Conservation (phyloP, 352 stramenopile species). For the Pythium rhizo-oryzae region DNA sequence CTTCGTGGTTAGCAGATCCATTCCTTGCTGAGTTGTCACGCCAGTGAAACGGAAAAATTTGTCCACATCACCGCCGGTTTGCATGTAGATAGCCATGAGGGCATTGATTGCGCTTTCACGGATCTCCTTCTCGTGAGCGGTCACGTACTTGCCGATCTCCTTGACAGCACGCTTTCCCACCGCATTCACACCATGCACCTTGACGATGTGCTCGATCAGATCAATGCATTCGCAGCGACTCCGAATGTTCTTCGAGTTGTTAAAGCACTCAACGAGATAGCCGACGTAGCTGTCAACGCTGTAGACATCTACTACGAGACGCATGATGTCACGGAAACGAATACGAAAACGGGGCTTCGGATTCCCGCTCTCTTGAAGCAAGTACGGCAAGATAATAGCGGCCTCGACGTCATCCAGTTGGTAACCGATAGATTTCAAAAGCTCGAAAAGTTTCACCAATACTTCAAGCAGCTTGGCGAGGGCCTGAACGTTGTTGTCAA, state of each 20-base stretch:
- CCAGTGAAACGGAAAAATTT: slow-evolving; percentile 79
- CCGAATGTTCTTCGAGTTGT: slow-evolving; percentile 85
- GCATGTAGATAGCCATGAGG: slow-evolving; percentile 70
- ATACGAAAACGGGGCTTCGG: slow-evolving; percentile 83
- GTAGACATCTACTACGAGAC: slow-evolving; percentile 79
- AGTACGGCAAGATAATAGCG: slow-evolving; percentile 76
- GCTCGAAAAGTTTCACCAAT: slow-evolving; percentile 79
- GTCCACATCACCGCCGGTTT: slow-evolving; percentile 69
- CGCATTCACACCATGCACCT: slow-evolving; percentile 55
- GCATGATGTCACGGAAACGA: slow-evolving; percentile 86
- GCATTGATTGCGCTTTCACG: slow-evolving; percentile 77
- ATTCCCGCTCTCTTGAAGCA: slow-evolving; percentile 85
- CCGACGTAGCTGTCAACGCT: slow-evolving; percentile 71
- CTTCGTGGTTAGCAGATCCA: slow-evolving; percentile 73
- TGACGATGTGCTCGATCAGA: slow-evolving; percentile 77
- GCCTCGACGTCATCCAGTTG: slow-evolving; percentile 84
- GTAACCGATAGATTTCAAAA: slow-evolving; percentile 68
- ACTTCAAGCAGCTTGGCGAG: slow-evolving; percentile 84
- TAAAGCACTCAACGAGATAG: slow-evolving; percentile 85
- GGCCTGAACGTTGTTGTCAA: slow-evolving; percentile 89
- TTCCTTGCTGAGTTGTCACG: slow-evolving; percentile 78
- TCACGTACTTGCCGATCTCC: slow-evolving; percentile 80
- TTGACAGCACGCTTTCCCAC: slow-evolving; percentile 78
- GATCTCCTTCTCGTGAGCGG: slow-evolving; percentile 82
- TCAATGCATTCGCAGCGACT: slow-evolving; percentile 87